Evolutionary conservation across 1,139 yeast genomes (phyloP), one percentile per base, ranked within the genome.

Genomic region (Pichia sp.): DNA sequence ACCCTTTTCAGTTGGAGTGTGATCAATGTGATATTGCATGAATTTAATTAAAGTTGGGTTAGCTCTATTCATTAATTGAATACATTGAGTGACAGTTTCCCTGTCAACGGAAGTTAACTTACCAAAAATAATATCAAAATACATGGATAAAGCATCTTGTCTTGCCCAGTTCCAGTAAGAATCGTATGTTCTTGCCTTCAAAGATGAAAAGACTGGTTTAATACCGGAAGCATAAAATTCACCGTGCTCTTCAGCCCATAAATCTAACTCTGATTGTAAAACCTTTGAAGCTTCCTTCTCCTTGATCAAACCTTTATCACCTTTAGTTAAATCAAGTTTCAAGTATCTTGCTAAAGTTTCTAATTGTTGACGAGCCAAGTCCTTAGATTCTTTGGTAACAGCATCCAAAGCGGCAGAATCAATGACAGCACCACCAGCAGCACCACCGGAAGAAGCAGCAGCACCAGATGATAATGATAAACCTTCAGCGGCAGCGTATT

Each of bases 121-220:
- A 62, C 98, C 98, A 65, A 92, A 94, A 59, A 92, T 87, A 59
- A 92, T 87, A 68, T 92, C 97, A 64, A 79, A 92, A 71, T 87
- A 92, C 88, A 92, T 84, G 44, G 90, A 81, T 57, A 92, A 71
- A 51, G 94, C 85, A 65, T 94, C 96, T 72, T 92, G 98, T 69
- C 97, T 85, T 40, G 97, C 97, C 98, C 98, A 92, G 68, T 94
- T 94, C 98, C 98, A 92, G 68, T 90, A 88, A 29, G 97, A 88
- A 67, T 92, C 97, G 66, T 92, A 92, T 45, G 85, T 81, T 72
- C 98, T 85, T 36, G 97, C 95, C 72, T 92, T 92, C 69, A 85
- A 77, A 51, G 94, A 75, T 38, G 95, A 85, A 71, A 92, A 92
- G 8, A 84, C 81, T 42, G 98, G 96, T 55, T 81, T 74, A 58